These are phyloP conservation scores for Guyanaporus albipodus DNA, from an alignment of 768 basidiomycete genomes.

Conservation along the genomic window DNA sequence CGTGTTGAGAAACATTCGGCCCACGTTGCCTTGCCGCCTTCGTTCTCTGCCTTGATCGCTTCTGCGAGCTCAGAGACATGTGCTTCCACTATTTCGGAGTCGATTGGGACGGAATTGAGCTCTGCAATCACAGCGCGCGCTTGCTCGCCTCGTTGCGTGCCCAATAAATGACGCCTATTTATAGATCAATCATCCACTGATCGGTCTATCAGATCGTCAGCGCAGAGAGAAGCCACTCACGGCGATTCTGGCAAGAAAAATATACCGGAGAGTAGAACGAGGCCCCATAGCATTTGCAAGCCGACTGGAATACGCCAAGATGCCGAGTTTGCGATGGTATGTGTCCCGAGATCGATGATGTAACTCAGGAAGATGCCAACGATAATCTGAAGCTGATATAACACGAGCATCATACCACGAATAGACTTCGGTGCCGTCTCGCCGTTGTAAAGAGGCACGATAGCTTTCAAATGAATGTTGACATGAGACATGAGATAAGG, in stretches of 20 bases:
- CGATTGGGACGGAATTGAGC: constrained; percentile 11
- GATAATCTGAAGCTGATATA: constrained; percentile 77
- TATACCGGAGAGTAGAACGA: constrained; percentile 10
- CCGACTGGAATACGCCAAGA: constrained; percentile 16
- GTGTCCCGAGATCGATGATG: constrained; percentile 44
- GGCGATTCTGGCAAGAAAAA: constrained; percentile 17
- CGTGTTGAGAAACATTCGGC: constrained; percentile 15
- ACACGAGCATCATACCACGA: constrained; percentile 65
- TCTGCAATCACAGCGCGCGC: constrained; percentile 13
- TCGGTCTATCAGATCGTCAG: background rate
- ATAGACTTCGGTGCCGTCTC: constrained; percentile 74
- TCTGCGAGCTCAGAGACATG: constrained; percentile 14
- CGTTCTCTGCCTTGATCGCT: constrained; percentile 15
- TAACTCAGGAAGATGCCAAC: constrained; percentile 68
- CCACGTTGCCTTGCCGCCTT: constrained; percentile 15
- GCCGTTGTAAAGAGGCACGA: constrained; percentile 69
- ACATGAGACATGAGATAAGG: background rate
- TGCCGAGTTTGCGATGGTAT: constrained; percentile 10
- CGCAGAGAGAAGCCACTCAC: background rate
- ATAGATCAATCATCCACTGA: background rate
- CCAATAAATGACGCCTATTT: constrained; percentile 11
- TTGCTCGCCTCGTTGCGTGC: background rate
- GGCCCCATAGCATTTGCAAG: constrained; percentile 11
- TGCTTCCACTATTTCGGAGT: constrained; percentile 10
- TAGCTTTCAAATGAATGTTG: constrained; percentile 33